A percentile compares a stretch with the other conserved stretches of the same genome.
phyloP scores from a whole-genome alignment of 345 rosid species.

The Citrus australasica region DNA sequence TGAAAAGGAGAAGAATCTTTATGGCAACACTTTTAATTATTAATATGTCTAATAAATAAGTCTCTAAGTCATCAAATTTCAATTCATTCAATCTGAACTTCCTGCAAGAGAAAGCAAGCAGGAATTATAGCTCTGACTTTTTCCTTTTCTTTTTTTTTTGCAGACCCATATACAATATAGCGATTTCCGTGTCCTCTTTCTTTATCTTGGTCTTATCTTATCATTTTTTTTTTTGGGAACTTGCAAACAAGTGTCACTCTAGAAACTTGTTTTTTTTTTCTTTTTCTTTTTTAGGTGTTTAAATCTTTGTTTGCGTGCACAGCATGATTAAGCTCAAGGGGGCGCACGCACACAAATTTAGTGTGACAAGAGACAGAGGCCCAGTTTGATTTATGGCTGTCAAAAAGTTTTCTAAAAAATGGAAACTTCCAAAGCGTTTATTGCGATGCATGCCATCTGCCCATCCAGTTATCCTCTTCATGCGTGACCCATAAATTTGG shows the following conservation, averaged over 20 bases:
- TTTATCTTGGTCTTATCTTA: neutral
- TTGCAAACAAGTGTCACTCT: slow-evolving; percentile 2
- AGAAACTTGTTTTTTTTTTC: no score
- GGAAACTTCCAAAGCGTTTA: neutral
- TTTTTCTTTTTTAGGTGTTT: neutral
- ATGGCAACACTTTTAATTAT: neutral
- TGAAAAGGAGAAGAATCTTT: neutral
- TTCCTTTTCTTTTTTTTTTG: neutral
- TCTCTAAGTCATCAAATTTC: neutral
- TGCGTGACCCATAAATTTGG: neutral
- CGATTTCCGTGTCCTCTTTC: neutral
- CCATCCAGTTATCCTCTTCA: neutral
- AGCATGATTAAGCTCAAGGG: slow-evolving; percentile 22
- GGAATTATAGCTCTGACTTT: neutral
- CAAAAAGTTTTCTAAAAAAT: neutral
- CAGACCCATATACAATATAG: neutral
- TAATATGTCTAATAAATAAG: neutral
- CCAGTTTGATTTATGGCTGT: neutral
- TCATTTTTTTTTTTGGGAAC: neutral
- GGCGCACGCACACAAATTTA: slow-evolving; percentile 12
- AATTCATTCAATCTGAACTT: neutral
- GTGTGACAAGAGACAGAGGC: neutral
- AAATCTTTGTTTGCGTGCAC: slow-evolving; percentile 31
- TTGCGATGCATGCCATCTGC: neutral
- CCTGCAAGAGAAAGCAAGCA: neutral